Evolutionary conservation across 2,329 filamentous ascomycete genomes (phyloP).

Genomic region (Pezicula carpinea): DNA sequence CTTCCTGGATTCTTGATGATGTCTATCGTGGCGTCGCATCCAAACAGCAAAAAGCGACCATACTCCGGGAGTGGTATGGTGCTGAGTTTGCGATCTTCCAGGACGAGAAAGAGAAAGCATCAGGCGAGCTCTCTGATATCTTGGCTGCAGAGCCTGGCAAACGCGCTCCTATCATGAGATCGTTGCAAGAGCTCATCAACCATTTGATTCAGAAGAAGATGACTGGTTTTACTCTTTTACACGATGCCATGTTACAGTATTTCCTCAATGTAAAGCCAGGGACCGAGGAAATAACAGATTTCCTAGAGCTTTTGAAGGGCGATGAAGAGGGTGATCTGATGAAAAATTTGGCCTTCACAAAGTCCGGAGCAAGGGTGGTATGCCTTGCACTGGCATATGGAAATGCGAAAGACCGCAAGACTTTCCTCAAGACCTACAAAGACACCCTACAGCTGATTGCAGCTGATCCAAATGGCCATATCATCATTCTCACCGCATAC

Average conservation of each 20-base stretch:
- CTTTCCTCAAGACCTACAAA: slow-evolving; percentile 83
- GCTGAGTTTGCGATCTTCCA: slow-evolving; percentile 84
- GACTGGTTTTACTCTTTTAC: slow-evolving; percentile 94
- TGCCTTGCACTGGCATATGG: slow-evolving; percentile 80
- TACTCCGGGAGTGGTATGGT: slow-evolving; percentile 95
- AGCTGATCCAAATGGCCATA: slow-evolving; percentile 71
- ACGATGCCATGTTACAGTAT: slow-evolving; percentile 98
- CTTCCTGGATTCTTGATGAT: slow-evolving; percentile 96
- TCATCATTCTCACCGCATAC: slow-evolving; percentile 78
- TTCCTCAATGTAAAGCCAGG: slow-evolving; percentile 75
- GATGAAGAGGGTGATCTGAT: slow-evolving; percentile 86
- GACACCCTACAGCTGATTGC: slow-evolving; percentile 85
- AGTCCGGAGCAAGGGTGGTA: slow-evolving; percentile 76
- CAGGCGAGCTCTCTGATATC: slow-evolving; percentile 66
- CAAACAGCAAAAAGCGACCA: slow-evolving; percentile 74
- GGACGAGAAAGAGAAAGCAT: slow-evolving; percentile 44
- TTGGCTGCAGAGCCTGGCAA: slow-evolving; percentile 78
- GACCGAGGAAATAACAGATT: slow-evolving; percentile 78
- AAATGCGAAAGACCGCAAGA: slow-evolving; percentile 86
- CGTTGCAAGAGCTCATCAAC: slow-evolving; percentile 83
- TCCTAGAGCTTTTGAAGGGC: slow-evolving; percentile 84
- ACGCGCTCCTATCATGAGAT: slow-evolving; percentile 79
- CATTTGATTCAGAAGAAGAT: slow-evolving; percentile 92
- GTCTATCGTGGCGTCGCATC: slow-evolving; percentile 88
- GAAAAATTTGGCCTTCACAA: slow-evolving; percentile 95